phyloP scores from a whole-genome alignment of 208 protist species.

The Strigomonas culicis region DNA sequence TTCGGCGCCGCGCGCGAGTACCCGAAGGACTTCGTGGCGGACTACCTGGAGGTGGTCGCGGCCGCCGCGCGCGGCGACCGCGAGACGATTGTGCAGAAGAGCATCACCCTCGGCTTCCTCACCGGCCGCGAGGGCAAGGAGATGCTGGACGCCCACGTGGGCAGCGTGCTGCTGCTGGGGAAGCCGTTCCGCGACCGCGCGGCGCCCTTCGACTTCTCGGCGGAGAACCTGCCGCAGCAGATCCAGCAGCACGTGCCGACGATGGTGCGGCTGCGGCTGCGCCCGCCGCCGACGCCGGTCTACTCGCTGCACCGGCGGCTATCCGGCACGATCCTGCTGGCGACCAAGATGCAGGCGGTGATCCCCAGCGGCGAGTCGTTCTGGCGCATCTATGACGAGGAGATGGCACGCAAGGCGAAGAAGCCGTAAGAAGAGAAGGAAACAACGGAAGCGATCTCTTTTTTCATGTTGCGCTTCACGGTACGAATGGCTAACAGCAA shows the following conservation, averaged over 20 bases:
- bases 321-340: constrained; percentile 92
- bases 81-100: constrained; percentile 83
- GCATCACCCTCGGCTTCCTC: constrained; percentile 93
- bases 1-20: constrained; percentile 94
- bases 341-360: constrained; percentile 83
- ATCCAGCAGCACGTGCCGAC: constrained; percentile 86
- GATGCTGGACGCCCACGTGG: constrained; percentile 91
- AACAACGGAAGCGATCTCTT: neutral
- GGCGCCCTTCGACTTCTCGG: constrained; percentile 84
- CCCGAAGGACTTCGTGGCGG: constrained; percentile 67
- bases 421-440: neutral
- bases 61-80: constrained; percentile 72
- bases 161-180: constrained; percentile 86
- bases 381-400: constrained; percentile 54
- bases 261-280: constrained; percentile 92
- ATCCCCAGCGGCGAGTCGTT: constrained; percentile 77
- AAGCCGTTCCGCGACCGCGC: constrained; percentile 82
- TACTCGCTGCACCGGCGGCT: constrained; percentile 97
- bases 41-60: constrained; percentile 93
- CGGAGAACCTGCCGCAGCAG: constrained; percentile 73
- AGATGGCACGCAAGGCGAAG: neutral
- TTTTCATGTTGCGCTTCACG: neutral
- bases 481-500: too few relatives aligned
- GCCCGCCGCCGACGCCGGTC: constrained; percentile 84
- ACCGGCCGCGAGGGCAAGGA: constrained; percentile 90